These are phyloP conservation scores for Breynia disticha DNA, from an alignment of 441 rosid genomes.

Conservation along the genomic window DNA sequence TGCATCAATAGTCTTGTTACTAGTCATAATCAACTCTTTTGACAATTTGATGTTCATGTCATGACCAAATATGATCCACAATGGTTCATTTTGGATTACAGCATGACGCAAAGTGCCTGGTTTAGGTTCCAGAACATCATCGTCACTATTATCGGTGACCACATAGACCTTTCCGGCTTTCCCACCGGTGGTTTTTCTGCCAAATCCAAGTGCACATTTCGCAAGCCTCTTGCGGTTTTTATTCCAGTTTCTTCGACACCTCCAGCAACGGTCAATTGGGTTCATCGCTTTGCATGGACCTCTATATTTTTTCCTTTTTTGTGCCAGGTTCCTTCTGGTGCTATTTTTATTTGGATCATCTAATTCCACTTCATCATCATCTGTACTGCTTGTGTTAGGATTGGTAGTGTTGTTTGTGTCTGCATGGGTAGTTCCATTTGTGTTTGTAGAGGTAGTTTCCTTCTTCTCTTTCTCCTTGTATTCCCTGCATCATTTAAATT, in stretches of 20 bases:
- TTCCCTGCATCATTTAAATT: neutral
- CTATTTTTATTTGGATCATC: constrained; percentile 6
- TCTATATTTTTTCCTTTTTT: constrained; percentile 7
- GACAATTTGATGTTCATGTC: constrained; percentile 45
- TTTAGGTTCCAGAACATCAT: constrained; percentile 31
- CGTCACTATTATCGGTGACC: constrained; percentile 41
- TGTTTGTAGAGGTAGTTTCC: neutral
- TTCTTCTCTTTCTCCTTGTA: neutral
- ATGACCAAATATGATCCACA: constrained; percentile 46
- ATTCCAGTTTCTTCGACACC: constrained; percentile 45
- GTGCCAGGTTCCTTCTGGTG: constrained; percentile 35
- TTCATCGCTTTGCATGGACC: constrained; percentile 41
- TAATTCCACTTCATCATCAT: neutral
- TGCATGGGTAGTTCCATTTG: neutral
- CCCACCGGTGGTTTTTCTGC: constrained; percentile 48
- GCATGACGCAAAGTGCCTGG: constrained; percentile 61
- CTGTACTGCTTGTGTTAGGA: neutral
- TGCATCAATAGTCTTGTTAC: constrained; percentile 67
- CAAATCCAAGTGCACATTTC: constrained; percentile 57
- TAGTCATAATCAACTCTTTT: constrained; percentile 45
- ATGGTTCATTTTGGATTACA: constrained; percentile 44
- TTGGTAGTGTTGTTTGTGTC: neutral
- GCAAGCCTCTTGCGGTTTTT: constrained; percentile 39
- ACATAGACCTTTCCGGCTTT: constrained; percentile 31
- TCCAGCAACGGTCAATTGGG: constrained; percentile 60